Evolutionary conservation across 139 green algal species (phyloP), one percentile per base, ranked within the genome.

Genomic region (Klebsormidium nitens): DNA sequence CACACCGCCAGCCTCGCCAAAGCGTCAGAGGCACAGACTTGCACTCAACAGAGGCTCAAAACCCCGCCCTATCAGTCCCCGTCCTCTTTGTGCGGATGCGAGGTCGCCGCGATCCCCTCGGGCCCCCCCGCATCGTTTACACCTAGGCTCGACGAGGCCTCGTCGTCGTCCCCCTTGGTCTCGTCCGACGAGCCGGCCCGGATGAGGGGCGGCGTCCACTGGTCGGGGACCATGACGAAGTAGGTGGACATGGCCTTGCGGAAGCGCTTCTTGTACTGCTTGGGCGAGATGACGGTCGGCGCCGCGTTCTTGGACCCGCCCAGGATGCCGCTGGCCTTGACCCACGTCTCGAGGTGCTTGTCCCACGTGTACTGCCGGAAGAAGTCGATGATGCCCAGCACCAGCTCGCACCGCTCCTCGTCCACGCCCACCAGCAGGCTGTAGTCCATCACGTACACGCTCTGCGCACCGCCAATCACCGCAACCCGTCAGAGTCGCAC

Each of bases 401-500:
- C 87, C 0, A 81, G 62, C 37, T 86, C 64, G 23, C 79, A 57
- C 26, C 72, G 37, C 1, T 59, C 37, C 48, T 77, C 65, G 66
- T 92, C 84, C 40, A 90, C 70, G 61, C 91, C 87, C 62, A 96
- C 88, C 40, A 98, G 81, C 61, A 98, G 84, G 1, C 69, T 88
- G 84, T 98, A 98, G 81, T 98, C 93, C 93, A 98, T 98, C 36
- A 98, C 90, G 2, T 83, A 86, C 52, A 94, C 75, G 2, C 40
- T 44, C 55, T 63, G 55, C 32, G 8, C 29, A n/a, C 23, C 23
- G 23, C 23, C 23, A n/a, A n/a, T 55, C 46, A n/a, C 46, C 46
- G 23, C 46, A 23, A 55, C 23, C 23, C 46, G 23, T 23, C 23
- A 55, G 23, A 55, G 23, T 55, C 23, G 23, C 46, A n/a, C 23